Conservation (phyloP, 352 stramenopile species). For the Pythium dissotocum region DNA sequence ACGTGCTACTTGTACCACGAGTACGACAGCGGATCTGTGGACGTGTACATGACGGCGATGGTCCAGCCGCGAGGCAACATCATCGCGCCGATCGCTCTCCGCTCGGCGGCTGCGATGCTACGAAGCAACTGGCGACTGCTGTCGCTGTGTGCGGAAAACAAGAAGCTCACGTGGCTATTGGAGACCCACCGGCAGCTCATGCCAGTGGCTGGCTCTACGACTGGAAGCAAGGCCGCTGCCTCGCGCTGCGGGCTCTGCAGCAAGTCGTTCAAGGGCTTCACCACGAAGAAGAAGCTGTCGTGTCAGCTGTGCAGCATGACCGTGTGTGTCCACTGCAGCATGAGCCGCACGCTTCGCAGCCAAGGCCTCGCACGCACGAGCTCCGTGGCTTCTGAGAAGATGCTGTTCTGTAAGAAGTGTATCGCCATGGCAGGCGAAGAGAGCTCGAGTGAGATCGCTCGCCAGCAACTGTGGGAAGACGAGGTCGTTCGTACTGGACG, state of each 20-base stretch:
- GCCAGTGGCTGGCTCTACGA: neutral
- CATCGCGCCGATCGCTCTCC: conserved; percentile 14
- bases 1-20: conserved; percentile 32
- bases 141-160: conserved; percentile 29
- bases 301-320: conserved; percentile 28
- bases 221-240: neutral
- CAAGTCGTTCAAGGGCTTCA: conserved; percentile 28
- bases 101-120: conserved; percentile 18
- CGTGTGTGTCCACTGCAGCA: conserved; percentile 27
- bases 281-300: conserved; percentile 19
- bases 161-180: conserved; percentile 34
- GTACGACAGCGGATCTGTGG: conserved; percentile 18
- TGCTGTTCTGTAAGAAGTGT: conserved; percentile 72
- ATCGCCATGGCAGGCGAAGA: conserved; percentile 51
- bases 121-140: conserved; percentile 21
- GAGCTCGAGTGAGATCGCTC: conserved; percentile 59
- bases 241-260: conserved; percentile 27
- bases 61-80: conserved; percentile 27
- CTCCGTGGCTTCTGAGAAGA: conserved; percentile 40
- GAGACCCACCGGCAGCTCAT: conserved; percentile 32
- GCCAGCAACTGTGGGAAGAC: conserved; percentile 51
- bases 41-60: conserved; percentile 32
- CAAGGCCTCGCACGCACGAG: conserved; percentile 17
- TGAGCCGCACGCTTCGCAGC: conserved; percentile 24
- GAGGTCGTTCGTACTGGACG: conserved; percentile 31